phyloP scores from a whole-genome alignment of 2,329 filamentous ascomycete species.

The Acephala macrosclerotiorum region DNA sequence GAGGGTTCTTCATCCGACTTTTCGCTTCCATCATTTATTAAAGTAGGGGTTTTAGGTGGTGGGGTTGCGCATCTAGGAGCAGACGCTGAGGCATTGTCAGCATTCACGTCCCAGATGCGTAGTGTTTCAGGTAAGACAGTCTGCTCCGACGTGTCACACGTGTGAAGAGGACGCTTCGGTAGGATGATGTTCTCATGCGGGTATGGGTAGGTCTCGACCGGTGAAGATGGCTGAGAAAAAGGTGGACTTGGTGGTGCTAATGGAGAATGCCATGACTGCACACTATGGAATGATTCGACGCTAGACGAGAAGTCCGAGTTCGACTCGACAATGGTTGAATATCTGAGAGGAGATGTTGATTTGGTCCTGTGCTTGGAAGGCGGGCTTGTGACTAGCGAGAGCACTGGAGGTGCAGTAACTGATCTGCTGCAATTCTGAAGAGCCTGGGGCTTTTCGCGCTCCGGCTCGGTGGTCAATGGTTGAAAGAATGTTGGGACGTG shows the following conservation, averaged over 20 bases:
- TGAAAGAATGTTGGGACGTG: constrained; percentile 41
- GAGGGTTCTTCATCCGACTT: constrained; percentile 46
- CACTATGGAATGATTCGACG: constrained; percentile 62
- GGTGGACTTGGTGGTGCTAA: constrained; percentile 54
- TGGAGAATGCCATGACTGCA: constrained; percentile 59
- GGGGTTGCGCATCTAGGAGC: constrained; percentile 28
- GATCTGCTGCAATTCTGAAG: constrained; percentile 45
- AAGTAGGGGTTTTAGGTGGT: constrained; percentile 51
- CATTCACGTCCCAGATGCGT: constrained; percentile 34
- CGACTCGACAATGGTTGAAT: constrained; percentile 36
- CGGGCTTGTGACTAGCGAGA: constrained; percentile 52
- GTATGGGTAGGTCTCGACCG: constrained; percentile 47
- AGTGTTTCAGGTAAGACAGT: constrained; percentile 39
- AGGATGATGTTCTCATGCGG: constrained; percentile 50
- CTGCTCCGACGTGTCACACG: constrained; percentile 46
- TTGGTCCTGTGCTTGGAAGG: constrained; percentile 46
- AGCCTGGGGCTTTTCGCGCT: constrained; percentile 42
- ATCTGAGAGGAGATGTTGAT: constrained; percentile 33
- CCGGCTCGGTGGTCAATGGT: constrained; percentile 39
- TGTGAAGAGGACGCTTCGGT: constrained; percentile 43
- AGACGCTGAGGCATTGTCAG: constrained; percentile 18
- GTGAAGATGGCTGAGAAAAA: constrained; percentile 50
- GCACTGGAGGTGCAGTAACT: constrained; percentile 49
- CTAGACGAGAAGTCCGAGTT: constrained; percentile 52
- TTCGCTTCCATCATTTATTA: constrained; percentile 50